Conservation (phyloP, 2,329 filamentous ascomycete species). For the Fusarium camptoceras region DNA sequence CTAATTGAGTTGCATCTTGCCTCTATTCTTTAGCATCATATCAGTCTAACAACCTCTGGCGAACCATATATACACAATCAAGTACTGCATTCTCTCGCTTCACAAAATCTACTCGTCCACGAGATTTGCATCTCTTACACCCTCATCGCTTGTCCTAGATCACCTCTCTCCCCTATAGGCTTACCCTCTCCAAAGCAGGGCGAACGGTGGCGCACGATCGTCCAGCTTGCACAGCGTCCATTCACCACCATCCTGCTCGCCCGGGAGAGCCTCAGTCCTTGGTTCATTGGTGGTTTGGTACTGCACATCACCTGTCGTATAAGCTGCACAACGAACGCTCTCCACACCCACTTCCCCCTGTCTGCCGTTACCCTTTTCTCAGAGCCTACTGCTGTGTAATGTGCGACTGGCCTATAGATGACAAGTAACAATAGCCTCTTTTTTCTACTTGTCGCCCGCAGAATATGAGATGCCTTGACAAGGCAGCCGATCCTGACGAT, state of each 20-base stretch:
- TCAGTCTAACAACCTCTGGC: slow-evolving; percentile 2
- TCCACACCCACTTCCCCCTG: slow-evolving; percentile 35
- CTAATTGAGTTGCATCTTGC: slow-evolving; percentile 20
- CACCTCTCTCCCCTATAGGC: slow-evolving; percentile 23
- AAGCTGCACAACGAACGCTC: slow-evolving; percentile 29
- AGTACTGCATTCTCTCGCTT: slow-evolving; percentile 36
- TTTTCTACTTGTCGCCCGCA: slow-evolving; percentile 41
- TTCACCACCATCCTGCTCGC: slow-evolving; percentile 9
- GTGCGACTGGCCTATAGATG: slow-evolving; percentile 37
- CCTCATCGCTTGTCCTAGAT: slow-evolving; percentile 30
- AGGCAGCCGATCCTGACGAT: slow-evolving; percentile 33
- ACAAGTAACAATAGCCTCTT: slow-evolving; percentile 27
- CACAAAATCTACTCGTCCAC: slow-evolving; percentile 42
- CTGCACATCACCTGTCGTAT: slow-evolving; percentile 28
- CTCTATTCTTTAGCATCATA: not conserved
- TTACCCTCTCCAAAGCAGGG: slow-evolving; percentile 40
- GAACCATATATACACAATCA: slow-evolving; percentile 22
- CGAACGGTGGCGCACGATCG: slow-evolving; percentile 42
- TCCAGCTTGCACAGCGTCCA: slow-evolving; percentile 42
- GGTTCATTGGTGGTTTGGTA: slow-evolving; percentile 20
- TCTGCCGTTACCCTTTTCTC: slow-evolving; percentile 13
- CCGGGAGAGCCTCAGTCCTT: slow-evolving; percentile 39
- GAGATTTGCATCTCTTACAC: slow-evolving; percentile 36
- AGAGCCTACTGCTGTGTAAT: slow-evolving; percentile 34
- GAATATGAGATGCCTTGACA: slow-evolving; percentile 35